These are phyloP conservation scores for Saturnispora besseyi DNA, from an alignment of 805 yeast genomes.

Conservation along the genomic window DNA sequence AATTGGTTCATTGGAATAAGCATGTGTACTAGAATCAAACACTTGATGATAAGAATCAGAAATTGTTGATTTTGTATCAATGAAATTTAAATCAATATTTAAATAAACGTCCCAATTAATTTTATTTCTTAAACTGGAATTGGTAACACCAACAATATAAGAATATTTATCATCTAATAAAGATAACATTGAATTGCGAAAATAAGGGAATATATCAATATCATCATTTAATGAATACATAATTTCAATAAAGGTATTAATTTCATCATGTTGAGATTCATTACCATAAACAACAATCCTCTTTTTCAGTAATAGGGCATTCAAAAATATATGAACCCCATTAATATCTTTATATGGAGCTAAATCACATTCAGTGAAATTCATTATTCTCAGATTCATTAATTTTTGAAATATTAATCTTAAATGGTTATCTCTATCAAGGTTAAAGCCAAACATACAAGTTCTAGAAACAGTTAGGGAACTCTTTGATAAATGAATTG, in stretches of 20 bases:
- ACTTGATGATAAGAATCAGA: neutral
- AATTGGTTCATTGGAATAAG: neutral
- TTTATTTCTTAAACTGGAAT: constrained; percentile 50
- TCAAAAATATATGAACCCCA: constrained; percentile 34
- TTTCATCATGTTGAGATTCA: constrained; percentile 38
- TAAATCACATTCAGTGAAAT: constrained; percentile 9
- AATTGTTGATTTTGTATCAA: constrained; percentile 16
- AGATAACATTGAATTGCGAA: constrained; percentile 11
- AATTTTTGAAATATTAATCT: constrained; percentile 15
- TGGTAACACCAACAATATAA: constrained; percentile 59
- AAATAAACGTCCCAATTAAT: constrained; percentile 50
- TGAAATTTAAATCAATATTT: constrained; percentile 45
- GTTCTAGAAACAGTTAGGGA: constrained; percentile 22
- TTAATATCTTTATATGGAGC: constrained; percentile 18
- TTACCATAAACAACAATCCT: constrained; percentile 30
- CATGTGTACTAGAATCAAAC: neutral
- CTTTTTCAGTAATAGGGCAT: constrained; percentile 41
- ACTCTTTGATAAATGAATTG: constrained; percentile 25
- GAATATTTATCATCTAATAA: constrained; percentile 5
- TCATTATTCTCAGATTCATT: constrained; percentile 5
- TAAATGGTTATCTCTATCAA: constrained; percentile 22
- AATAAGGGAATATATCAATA: constrained; percentile 5
- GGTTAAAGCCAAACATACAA: constrained; percentile 26
- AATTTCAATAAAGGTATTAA: constrained; percentile 37
- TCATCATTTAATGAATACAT: constrained; percentile 27